Base-by-base conservation (phyloP, 495 filamentous ascomycete species). In the Podospora pseudopauciseta region DNA sequence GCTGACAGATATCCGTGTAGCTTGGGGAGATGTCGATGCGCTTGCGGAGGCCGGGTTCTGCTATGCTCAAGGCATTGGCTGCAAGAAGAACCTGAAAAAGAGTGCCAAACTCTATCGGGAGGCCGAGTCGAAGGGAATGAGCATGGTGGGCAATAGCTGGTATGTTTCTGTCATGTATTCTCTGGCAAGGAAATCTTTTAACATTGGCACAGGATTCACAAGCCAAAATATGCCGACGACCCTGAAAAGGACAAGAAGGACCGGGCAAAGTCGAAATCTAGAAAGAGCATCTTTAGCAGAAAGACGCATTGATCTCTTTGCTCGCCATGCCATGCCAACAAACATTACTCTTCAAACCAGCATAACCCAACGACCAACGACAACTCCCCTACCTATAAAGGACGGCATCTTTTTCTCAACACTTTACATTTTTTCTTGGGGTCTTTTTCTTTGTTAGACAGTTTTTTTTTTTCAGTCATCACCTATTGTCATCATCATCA, bases 91-190 rank as follows among this genome's bases (percentile, higher is more conserved):
- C 76, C 83, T 97, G 77, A 96, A 92, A 83, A 97, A 95, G 79
- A 94, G 92, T 20, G 95, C 95, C 26, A 89, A 88, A 65, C 93
- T 92, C 71, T 99, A 99, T 74, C 88, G 95, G 2, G 83, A 89
- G 82, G 95, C 95, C 0, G 95, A 97, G 76, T 87, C 87, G 28
- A 94, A 94, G 81, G 95, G 95, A 16, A 92, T 97, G 84, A 96
- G 87, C 75, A 98, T 99, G 93, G 90, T 96, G 59, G 95, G 95
- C 54, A 98, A 97, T 77, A 95, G 91, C 82, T 99, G 95, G 95
- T 97, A 84, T 64, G 91, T 84, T 84, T 53, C 28, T n/a, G 15
- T n/a, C 9, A 5, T 19, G 11, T 63, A 4, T 32, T 28, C 23
- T 11, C 53, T 1, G 32, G 0, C 15, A 0, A 5, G 23, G 2